Evolutionary conservation across 179 eudicot genomes (phyloP), one percentile per base, ranked within the genome.

Genomic region (Nepenthes alata): DNA sequence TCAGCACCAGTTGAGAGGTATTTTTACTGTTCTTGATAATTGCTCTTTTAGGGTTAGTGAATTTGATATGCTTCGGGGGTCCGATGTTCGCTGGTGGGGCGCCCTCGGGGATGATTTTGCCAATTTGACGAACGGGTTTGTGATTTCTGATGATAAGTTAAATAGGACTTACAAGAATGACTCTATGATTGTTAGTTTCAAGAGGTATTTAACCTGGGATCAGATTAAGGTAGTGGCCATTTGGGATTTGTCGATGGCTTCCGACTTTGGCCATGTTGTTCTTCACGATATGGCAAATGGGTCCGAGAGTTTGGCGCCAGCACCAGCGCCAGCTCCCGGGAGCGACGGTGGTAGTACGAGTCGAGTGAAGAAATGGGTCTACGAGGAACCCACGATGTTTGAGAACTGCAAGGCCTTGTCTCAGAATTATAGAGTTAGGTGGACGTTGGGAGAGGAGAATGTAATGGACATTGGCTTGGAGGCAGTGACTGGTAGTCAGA

Each of bases 51-150:
- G 81, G 75, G 96, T 91, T 63, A 72, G 71, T 62, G 73, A 79
- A 47, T 91, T 91, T 60, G 98, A 91, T 75, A 89, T 91, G 98
- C 78, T 91, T 11, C 60, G 74, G 11, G 98, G 98, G 10, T 73
- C 87, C 35, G 88, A 90, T 66, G 96, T 89, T 53, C 79, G 65
- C 63, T 91, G 95, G 91, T 89, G 96, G 96, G 98, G 95, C 55
- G 84, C 96, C 5, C 11, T 53, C 2, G 91, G 86, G 10, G 83
- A 73, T 37, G 74, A 71, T 83, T 75, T 89, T 53, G 73, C 54
- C 9, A 91, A 91, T 80, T 72, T 91, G 47, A 91, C 96, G 3
- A 72, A 67, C 55, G 98, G 98, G 55, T 91, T 89, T 65, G 60
- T 75, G 2, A 73, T 91, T 35, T 86, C 96, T 12, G 88, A 86